phyloP scores from a whole-genome alignment of 78 protist genomes.

The Mastigamoeba balamuthi region DNA sequence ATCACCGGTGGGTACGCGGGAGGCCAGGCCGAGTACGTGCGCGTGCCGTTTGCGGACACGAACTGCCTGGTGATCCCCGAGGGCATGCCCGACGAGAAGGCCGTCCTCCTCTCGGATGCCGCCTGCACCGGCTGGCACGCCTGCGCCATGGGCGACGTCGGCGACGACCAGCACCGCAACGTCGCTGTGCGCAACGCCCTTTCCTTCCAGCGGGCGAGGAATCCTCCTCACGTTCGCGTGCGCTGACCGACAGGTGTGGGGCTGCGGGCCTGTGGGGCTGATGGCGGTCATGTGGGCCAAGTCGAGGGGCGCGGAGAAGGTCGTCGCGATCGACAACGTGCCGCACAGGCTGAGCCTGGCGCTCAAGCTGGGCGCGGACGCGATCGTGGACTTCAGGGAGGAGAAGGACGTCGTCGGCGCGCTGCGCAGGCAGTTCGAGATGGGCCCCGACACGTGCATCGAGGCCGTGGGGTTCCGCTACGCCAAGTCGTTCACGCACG shows the following conservation, averaged over 20 bases:
- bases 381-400: not conserved
- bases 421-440: not conserved
- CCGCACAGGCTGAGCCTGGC: conserved; percentile 7
- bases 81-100: conserved; percentile 15
- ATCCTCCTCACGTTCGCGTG: not conserved
- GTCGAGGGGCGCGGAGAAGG: conserved; percentile 4
- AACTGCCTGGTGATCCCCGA: conserved; percentile 22
- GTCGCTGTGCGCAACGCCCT: not conserved
- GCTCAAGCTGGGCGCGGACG: not conserved
- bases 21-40: conserved; percentile 22
- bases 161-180: not conserved
- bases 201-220: not conserved
- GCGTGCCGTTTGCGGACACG: conserved; percentile 14
- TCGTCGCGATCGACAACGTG: conserved; percentile 23
- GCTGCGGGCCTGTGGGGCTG: conserved; percentile 20
- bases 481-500: conserved; percentile 15
- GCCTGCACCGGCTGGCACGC: conserved; percentile 3
- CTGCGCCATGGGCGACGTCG: not conserved
- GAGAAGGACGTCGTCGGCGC: conserved; percentile 17
- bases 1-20: conserved; percentile 1
- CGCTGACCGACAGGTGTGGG: not conserved
- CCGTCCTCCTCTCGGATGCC: not conserved
- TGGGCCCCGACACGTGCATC: conserved; percentile 3
- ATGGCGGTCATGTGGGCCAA: not conserved
- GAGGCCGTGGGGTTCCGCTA: conserved; percentile 30